Percentiles rank a stretch among this genome's conserved stretches.
Conservation (phyloP, 2,329 filamentous ascomycete species). For the Fusarium chlamydosporum region DNA sequence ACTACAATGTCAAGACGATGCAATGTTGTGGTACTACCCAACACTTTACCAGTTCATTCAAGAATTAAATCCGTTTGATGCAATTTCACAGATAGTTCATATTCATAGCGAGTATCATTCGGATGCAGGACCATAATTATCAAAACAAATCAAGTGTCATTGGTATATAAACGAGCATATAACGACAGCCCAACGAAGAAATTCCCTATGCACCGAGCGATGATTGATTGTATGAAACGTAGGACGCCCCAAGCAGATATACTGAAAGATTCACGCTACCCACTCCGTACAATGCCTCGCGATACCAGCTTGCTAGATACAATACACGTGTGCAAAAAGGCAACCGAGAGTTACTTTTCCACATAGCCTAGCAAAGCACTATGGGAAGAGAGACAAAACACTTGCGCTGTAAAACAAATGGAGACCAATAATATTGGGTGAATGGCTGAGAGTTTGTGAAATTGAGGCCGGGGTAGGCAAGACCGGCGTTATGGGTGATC, state of each 20-base stretch:
- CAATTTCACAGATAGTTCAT: not conserved
- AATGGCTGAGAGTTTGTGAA: not conserved
- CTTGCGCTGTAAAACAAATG: constrained; percentile 18
- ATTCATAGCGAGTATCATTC: not conserved
- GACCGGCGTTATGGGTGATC: not conserved
- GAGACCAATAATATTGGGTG: not conserved
- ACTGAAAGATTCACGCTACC: constrained; percentile 27
- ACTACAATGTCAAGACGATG: no score
- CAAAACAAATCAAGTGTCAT: not conserved
- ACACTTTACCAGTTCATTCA: not conserved
- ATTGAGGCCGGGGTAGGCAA: not conserved
- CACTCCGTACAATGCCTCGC: constrained; percentile 41
- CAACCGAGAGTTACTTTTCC: not conserved
- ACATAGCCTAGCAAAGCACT: not conserved
- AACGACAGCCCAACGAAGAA: constrained; percentile 5
- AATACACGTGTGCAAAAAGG: constrained; percentile 12
- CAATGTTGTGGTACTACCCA: not conserved
- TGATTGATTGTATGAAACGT: not conserved
- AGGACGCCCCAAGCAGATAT: constrained; percentile 20
- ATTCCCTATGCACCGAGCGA: constrained; percentile 4
- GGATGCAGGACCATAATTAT: not conserved
- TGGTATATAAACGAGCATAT: constrained; percentile 22
- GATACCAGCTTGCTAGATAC: constrained; percentile 34
- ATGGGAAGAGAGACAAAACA: constrained; percentile 5
- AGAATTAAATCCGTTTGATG: not conserved